Evolutionary conservation across 352 stramenopile species (phyloP), one percentile per base, ranked within the genome.

Genomic region (Aphanomyces invadans): DNA sequence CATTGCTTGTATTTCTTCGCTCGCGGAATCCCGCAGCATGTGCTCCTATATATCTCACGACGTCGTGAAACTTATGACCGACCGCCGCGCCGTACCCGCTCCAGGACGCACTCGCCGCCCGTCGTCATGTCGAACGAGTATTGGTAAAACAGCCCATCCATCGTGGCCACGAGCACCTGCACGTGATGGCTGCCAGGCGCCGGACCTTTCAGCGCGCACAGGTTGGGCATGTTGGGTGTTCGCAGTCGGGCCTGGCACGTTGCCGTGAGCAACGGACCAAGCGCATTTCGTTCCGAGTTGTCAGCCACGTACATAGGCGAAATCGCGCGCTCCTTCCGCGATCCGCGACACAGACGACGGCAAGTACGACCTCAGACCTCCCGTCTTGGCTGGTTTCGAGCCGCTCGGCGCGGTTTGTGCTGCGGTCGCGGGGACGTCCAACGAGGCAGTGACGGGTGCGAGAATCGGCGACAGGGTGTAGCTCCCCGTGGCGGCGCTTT

Each of bases 141-240:
- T 52, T 95, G 83, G 69, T 92, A 95, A 69, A 95, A 95, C 62
- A 86, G 92, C 5, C 83, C 86, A 21, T 92, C 84, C 0, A 72
- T 75, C 0, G 86, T 95, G 49, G 81, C 81, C 11, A 95, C 84
- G 49, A 92, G 89, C 5, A 95, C 71, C 69, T 90, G 80, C 10
- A 86, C 77, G 32, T 82, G 63, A 33, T 80, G 80, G 1, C 68
- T 73, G 0, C 54, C 42, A 45, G 89, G 78, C 46, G 74, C 78
- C 4, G 86, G 86, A 0, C 86, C 86, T 55, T 90, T 84, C n/a
- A 95, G 74, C 17, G 83, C 86, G 65, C 83, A 92, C 21, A 86
- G 71, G 36, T 92, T 92, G 9, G 82, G 81, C 17, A 92, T 74
- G 17, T 83, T 81, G 31, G 76, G 81, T 15, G 83, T 79, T 5